These are phyloP conservation scores for Platismatia glauca DNA, from an alignment of 495 filamentous ascomycete species.

Conservation along the genomic window DNA sequence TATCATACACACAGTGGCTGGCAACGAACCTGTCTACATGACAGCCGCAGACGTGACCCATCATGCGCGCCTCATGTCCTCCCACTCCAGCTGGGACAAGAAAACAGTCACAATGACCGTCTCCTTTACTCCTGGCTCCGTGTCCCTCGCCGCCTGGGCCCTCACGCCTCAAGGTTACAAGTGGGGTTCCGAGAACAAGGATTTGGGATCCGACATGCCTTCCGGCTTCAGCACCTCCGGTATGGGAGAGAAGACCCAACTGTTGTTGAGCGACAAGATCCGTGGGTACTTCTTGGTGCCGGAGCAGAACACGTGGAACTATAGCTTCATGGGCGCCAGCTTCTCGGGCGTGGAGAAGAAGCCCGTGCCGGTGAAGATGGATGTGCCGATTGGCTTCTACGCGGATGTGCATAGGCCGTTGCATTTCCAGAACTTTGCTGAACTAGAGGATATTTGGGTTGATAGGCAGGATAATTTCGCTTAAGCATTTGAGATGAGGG, in stretches of 20 bases:
- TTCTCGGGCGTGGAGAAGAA: constrained; percentile 88
- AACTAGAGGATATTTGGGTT: constrained; percentile 84
- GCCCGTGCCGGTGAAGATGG: constrained; percentile 80
- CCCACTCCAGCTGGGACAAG: constrained; percentile 81
- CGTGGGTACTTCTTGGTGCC: constrained; percentile 93
- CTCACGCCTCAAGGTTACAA: constrained; percentile 88
- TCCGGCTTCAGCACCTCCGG: constrained; percentile 75
- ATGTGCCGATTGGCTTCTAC: constrained; percentile 84
- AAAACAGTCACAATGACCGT: constrained; percentile 94
- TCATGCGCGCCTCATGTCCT: constrained; percentile 78
- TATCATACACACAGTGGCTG: constrained; percentile 89
- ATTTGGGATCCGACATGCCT: constrained; percentile 81
- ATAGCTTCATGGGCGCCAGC: constrained; percentile 88
- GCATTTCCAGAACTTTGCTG: constrained; percentile 91
- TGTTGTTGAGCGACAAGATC: constrained; percentile 85
- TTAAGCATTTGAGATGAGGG: constrained; percentile 31
- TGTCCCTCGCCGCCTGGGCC: constrained; percentile 86
- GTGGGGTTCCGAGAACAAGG: constrained; percentile 96
- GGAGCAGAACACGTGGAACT: constrained; percentile 87
- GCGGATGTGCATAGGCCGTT: constrained; percentile 83
- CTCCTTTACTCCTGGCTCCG: constrained; percentile 96
- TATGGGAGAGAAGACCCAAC: constrained; percentile 92
- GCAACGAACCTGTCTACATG: constrained; percentile 94
- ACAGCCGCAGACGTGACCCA: constrained; percentile 88
- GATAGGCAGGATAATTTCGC: constrained; percentile 82